A percentile compares a stretch with the other conserved stretches of the same genome.
Conservation (phyloP, 2,329 filamentous ascomycete species). For the Aspergillus floridensis region DNA sequence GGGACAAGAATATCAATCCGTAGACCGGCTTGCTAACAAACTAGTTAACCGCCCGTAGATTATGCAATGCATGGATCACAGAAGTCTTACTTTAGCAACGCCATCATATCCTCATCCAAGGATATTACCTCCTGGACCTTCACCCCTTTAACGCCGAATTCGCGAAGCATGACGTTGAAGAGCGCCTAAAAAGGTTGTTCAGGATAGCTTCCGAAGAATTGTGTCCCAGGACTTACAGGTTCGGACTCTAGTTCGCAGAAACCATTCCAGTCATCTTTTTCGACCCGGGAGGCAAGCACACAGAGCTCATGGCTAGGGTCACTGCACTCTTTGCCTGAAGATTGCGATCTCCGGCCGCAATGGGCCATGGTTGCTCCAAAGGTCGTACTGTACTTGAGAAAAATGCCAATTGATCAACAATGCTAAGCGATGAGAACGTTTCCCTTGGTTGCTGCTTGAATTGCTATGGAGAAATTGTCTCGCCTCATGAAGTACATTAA, state of each 20-base stretch:
- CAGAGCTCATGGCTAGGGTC: not conserved
- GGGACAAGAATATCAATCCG: conserved; percentile 86
- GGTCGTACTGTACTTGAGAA: no score
- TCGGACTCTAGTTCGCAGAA: conserved; percentile 80
- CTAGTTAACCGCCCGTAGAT: not conserved
- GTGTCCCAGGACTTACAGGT: conserved; percentile 57
- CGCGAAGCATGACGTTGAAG: conserved; percentile 79
- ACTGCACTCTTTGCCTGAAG: no score
- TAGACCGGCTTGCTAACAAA: conserved; percentile 65
- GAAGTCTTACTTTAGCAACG: conserved; percentile 59
- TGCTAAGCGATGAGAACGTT: conserved; percentile 7
- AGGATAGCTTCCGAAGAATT: conserved; percentile 2
- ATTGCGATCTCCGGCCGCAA: no score
- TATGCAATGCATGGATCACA: not conserved
- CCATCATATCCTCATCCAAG: conserved; percentile 65
- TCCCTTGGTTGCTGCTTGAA: conserved; percentile 6
- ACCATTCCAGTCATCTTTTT: conserved; percentile 47
- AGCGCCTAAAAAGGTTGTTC: conserved; percentile 56
- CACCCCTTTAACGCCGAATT: conserved; percentile 71
- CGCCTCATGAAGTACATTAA: no score
- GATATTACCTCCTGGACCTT: conserved; percentile 74
- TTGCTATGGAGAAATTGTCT: no score
- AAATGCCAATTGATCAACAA: not conserved
- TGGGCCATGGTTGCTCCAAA: no score
- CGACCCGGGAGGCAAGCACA: conserved; percentile 33